Evolutionary conservation across 1,284 basidiomycete genomes (phyloP).

Genomic region (Tylopilus sp.): DNA sequence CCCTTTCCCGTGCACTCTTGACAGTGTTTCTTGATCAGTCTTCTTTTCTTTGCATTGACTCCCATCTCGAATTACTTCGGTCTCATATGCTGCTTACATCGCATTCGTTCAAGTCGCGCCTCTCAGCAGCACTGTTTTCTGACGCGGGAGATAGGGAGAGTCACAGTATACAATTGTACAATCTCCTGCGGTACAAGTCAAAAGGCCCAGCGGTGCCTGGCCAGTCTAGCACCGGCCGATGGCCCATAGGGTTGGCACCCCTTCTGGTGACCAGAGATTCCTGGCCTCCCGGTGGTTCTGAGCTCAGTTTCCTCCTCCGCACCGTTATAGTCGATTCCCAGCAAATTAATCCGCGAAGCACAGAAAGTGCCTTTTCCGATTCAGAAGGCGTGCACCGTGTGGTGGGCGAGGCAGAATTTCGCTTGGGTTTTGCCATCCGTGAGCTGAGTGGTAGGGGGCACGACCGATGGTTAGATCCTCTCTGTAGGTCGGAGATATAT

Average conservation of each 20-base stretch:
- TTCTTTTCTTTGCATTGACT: slow-evolving; percentile 53
- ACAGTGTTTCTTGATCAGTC: slow-evolving; percentile 53
- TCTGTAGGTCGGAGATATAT: slow-evolving; percentile 46
- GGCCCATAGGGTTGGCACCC: slow-evolving; percentile 73
- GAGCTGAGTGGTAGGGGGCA: slow-evolving; percentile 62
- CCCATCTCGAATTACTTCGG: slow-evolving; percentile 63
- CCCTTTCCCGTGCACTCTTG: slow-evolving; percentile 60
- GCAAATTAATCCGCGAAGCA: slow-evolving; percentile 30
- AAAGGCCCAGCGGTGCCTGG: slow-evolving; percentile 10
- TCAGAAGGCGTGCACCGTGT: slow-evolving; percentile 34
- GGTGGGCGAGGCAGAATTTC: slow-evolving; percentile 65
- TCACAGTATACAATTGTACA: slow-evolving; percentile 32
- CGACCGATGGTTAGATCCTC: slow-evolving; percentile 76
- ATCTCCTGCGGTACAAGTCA: slow-evolving; percentile 36
- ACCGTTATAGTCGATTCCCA: slow-evolving; percentile 78
- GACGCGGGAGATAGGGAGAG: slow-evolving; percentile 52
- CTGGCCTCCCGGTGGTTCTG: slow-evolving; percentile 84
- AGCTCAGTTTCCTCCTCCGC: slow-evolving; percentile 75
- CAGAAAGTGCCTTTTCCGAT: slow-evolving; percentile 7
- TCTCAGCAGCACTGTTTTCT: slow-evolving; percentile 65
- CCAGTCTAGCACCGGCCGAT: slow-evolving; percentile 32
- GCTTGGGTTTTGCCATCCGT: slow-evolving; percentile 78
- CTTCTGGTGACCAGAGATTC: slow-evolving; percentile 63
- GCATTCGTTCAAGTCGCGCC: slow-evolving; percentile 59
- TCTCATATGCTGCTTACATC: slow-evolving; percentile 67